Evolutionary conservation across 2,329 filamentous ascomycete species (phyloP), one percentile per base, ranked within the genome.

Genomic region (Corniculantispora saksenae): DNA sequence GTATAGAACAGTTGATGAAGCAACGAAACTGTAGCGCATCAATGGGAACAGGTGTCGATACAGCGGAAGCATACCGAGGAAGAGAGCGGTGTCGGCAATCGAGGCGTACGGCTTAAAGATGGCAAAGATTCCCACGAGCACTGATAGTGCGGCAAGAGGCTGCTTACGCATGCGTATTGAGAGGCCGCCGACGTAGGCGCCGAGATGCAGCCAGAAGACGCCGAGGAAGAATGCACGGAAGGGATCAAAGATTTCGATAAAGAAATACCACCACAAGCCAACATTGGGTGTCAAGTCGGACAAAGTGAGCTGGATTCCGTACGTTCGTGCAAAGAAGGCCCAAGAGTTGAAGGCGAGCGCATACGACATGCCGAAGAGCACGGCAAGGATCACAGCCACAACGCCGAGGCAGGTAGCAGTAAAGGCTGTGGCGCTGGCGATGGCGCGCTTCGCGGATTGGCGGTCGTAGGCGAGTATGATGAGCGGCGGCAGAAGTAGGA

Each of bases 201-300:
- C 88, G 65, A 98, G 87, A 75, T 99, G 95, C 67, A 99, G 85
- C 93, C 96, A 98, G 81, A 99, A 99, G 57, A 99, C 94, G 63
- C 92, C 95, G 3, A 99, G 86, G 83, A 98, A 99, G 83, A 99
- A 99, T 71, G 91, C 90, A 47, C 95, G 87, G 84, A 99, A 99
- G 1, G 94, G 94, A 79, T 99, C 95, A 76, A 99, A 99, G 89
- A 99, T 99, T 76, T 99, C 94, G 70, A 96, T 97, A 75, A 99
- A 98, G 80, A 99, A 99, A 79, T 99, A 99, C 95, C 95, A 99
- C 95, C 95, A 99, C 1, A 99, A 83, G 1, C 95, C 95, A 35
- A 96, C 91, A 70, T 98, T 99, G 15, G 95, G 95, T 0, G 94
- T 96, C 48, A 99, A 84, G 74, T 99, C 95, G 10, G 93, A 92